Conservation (phyloP, 805 yeast species). For the Suhomyces sp. region DNA sequence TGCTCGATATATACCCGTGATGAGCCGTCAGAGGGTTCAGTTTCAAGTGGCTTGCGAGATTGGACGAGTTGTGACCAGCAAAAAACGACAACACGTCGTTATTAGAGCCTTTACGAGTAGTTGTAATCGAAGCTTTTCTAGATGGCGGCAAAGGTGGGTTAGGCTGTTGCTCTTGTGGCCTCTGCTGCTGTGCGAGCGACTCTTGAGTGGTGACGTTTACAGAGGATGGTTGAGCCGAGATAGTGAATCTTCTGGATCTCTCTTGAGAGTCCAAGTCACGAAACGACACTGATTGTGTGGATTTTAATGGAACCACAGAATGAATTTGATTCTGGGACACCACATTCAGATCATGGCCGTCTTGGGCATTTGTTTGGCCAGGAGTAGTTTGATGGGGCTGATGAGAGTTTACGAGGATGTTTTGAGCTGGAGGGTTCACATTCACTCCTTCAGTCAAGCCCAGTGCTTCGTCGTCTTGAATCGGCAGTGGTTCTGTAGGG, state of each 20-base stretch:
- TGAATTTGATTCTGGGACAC: constrained; percentile 2
- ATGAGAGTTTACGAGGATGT: not conserved
- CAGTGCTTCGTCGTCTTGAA: not conserved
- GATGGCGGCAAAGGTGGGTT: constrained; percentile 8
- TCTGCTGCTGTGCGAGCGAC: not conserved
- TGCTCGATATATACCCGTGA: constrained; percentile 8
- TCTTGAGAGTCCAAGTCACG: constrained; percentile 35
- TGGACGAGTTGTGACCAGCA: constrained; percentile 2
- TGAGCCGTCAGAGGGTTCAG: not conserved
- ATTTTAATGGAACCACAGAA: constrained; percentile 3
- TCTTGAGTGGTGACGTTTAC: constrained; percentile 20
- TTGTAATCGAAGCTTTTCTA: constrained; percentile 11
- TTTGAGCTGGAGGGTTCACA: not conserved
- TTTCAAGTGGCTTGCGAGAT: constrained; percentile 7
- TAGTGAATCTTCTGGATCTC: constrained; percentile 39
- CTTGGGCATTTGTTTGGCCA: not conserved
- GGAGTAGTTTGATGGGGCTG: not conserved
- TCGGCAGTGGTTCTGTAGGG: constrained; percentile 1
- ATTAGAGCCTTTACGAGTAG: constrained; percentile 4
- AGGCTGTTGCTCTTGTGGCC: not conserved
- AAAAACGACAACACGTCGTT: constrained; percentile 10
- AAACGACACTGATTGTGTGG: constrained; percentile 29
- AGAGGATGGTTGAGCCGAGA: constrained; percentile 42
- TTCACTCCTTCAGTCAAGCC: not conserved
- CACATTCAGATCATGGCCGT: not conserved